Base-by-base conservation (phyloP, 2,329 filamentous ascomycete species). In the Bipolaris cookei region DNA sequence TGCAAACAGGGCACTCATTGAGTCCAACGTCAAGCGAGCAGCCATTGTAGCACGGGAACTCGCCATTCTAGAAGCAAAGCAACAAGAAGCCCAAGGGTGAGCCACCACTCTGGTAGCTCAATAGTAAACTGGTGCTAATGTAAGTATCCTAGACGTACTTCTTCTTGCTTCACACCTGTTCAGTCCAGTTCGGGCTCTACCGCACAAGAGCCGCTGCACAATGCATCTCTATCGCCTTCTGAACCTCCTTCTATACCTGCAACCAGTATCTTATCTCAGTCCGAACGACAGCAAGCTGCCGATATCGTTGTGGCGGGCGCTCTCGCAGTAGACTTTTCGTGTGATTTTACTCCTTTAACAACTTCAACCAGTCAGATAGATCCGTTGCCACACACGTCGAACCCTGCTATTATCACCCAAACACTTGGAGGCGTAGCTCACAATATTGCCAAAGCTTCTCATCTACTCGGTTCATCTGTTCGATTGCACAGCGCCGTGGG, bases 231-330 rank as follows among this genome's bases (percentile, higher is more conserved):
- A 20, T 57, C 61, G 18, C 50, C 59, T 34, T 52, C 61, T 52
- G 42, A 54, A 23, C 8, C 58, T 48, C 25, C 59, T 30, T 43
- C 64, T 2, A 63, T 55, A 8, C 49, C 65, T 42, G 47, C 51
- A 34, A 49, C 60, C 16, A 51, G 46, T 16, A 23, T 49, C 1
- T 35, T 56, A 11, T 32, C 56, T 38, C n/a, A 37, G 3, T 51
- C 52, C 39, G 47, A 59, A 38, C 25, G 41, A 35, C 16, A 45
- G 23, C 21, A 47, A 39, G 34, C 50, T 20, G 58, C 61, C 16
- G 88, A 93, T 63, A 83, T 97, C n/a, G 79, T 97, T 25, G 91
- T 97, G 41, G 91, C 92, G 49, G 94, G 93, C n/a, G 92, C 92
- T 11, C 85, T 98, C 28, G 94, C 94, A 14, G 83, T 97, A 60